A percentile compares a stretch with the other conserved stretches of the same genome.
phyloP scores from a whole-genome alignment of 768 basidiomycete genomes.

The Trametes maxima region DNA sequence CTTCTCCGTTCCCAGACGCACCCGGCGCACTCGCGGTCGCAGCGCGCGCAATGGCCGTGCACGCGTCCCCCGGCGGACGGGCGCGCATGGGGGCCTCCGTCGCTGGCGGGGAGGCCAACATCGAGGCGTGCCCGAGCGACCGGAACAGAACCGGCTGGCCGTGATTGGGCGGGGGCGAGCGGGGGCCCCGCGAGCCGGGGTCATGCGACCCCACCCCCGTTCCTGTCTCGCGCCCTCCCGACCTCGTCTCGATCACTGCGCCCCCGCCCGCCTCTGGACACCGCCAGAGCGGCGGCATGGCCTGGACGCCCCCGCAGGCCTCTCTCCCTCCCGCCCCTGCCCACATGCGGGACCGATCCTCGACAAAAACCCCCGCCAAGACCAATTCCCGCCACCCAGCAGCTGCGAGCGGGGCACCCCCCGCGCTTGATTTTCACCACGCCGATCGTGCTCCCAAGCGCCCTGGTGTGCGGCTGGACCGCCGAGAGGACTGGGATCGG shows the following conservation, averaged over 20 bases:
- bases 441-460: constrained; percentile 1
- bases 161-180: constrained; percentile 4
- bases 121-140: neutral
- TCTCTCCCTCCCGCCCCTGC: neutral
- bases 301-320: neutral
- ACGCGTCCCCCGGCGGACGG: neutral
- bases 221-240: constrained; percentile 7
- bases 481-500: neutral
- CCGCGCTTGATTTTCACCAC: constrained; percentile 1
- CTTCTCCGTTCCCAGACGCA: neutral
- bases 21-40: neutral
- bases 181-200: neutral
- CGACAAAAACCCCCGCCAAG: neutral
- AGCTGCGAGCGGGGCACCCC: constrained; percentile 4
- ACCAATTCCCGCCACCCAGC: too few species aligned
- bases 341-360: neutral
- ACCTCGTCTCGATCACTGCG: constrained; percentile 5
- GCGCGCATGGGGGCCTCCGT: neutral
- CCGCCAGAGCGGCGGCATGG: neutral
- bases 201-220: constrained; percentile 4
- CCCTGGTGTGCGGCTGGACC: neutral
- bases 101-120: neutral
- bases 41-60: neutral
- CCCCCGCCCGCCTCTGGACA: neutral
- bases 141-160: neutral